phyloP scores from a whole-genome alignment of 2,329 filamentous ascomycete species.

The Chaetomium strumarium region DNA sequence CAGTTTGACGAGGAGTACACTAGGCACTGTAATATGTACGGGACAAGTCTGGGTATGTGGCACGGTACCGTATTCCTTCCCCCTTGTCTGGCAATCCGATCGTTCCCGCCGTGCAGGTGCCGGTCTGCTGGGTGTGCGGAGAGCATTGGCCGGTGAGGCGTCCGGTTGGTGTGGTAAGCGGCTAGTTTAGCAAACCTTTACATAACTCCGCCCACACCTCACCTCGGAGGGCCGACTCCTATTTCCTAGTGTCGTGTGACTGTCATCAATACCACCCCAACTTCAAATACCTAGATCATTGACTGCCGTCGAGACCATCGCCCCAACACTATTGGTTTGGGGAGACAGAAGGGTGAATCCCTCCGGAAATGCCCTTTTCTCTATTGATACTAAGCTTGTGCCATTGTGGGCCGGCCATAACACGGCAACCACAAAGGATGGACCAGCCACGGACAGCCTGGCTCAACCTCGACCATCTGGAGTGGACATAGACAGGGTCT shows the following conservation, averaged over 20 bases:
- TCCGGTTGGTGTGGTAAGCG: constrained; percentile 7
- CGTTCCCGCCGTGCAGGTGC: constrained; percentile 16
- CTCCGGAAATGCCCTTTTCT: not conserved
- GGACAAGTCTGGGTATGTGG: constrained; percentile 5
- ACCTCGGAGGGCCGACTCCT: not conserved
- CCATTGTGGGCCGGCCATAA: too few relatives aligned
- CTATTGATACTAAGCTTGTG: too few relatives aligned
- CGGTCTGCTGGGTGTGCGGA: constrained; percentile 11
- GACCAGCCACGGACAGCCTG: too few relatives aligned
- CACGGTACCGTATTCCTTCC: too few relatives aligned
- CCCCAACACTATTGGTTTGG: too few relatives aligned
- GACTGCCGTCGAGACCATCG: too few relatives aligned
- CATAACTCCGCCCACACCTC: constrained; percentile 12
- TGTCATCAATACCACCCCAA: not conserved
- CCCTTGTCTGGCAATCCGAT: constrained; percentile 1
- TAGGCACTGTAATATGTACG: constrained; percentile 12
- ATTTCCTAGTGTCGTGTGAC: constrained; percentile 10
- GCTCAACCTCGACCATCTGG: too few relatives aligned
- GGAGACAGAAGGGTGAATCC: too few relatives aligned
- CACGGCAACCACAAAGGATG: too few relatives aligned
- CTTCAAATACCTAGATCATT: not conserved
- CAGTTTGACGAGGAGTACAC: not conserved
- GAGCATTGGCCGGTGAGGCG: constrained; percentile 2
- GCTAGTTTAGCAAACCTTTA: constrained; percentile 21
- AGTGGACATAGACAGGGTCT: too few relatives aligned